phyloP scores from a whole-genome alignment of 1,139 yeast genomes.

The Pneumocystis murina region DNA sequence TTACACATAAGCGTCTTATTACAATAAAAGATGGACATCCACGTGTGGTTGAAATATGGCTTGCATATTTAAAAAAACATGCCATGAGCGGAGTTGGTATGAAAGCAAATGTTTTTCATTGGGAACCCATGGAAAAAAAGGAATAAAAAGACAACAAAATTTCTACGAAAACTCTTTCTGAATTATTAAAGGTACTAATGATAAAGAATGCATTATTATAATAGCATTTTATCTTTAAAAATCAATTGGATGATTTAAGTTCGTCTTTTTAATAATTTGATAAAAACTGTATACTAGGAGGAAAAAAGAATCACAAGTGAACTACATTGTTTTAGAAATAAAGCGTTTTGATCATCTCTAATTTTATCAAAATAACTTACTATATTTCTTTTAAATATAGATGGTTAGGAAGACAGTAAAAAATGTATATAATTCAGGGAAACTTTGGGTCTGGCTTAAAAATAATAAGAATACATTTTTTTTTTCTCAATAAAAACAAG shows the following conservation, averaged over 20 bases:
- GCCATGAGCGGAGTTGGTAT: slow-evolving; percentile 71
- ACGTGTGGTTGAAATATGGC: slow-evolving; percentile 69
- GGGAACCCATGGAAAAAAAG: not conserved
- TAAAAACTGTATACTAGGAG: too few species aligned
- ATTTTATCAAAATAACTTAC: too few species aligned
- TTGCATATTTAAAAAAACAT: slow-evolving; percentile 65
- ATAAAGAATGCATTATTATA: not conserved
- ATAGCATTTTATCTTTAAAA: too few species aligned
- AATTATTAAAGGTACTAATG: not conserved
- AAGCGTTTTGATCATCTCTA: too few species aligned
- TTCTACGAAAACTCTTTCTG: not conserved
- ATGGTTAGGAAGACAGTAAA: not conserved
- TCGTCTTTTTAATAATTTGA: too few species aligned
- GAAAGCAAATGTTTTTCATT: slow-evolving; percentile 36
- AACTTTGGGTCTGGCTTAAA: not conserved
- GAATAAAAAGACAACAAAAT: not conserved
- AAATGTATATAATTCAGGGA: not conserved
- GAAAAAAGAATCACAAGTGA: too few species aligned
- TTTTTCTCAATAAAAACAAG: not conserved
- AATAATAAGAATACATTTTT: not conserved
- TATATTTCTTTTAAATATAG: not conserved
- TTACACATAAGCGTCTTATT: slow-evolving; percentile 60
- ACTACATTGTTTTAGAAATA: too few species aligned
- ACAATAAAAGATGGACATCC: slow-evolving; percentile 74
- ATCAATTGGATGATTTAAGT: too few species aligned